These are phyloP conservation scores for Aureobasidium sp. DNA, from an alignment of 2,329 filamentous ascomycete species.

Conservation along the genomic window DNA sequence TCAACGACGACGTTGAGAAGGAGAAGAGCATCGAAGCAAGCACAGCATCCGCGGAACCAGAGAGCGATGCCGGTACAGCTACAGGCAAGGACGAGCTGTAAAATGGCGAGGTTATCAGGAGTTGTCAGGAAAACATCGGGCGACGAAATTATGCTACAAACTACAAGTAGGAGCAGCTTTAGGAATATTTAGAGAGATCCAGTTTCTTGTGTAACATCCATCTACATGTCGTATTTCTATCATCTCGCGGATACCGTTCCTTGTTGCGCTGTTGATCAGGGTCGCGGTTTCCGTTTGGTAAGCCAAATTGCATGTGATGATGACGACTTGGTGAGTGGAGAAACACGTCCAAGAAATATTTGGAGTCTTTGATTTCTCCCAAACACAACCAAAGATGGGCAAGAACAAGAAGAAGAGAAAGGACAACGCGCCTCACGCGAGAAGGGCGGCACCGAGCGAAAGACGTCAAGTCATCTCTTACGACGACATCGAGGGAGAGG, in stretches of 20 bases:
- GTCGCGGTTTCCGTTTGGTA: neutral
- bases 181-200: slow-evolving; percentile 9
- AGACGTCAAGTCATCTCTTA: slow-evolving; percentile 14
- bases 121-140: slow-evolving; percentile 1
- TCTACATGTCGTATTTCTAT: too few relatives aligned
- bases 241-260: too few relatives aligned
- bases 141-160: slow-evolving; percentile 2
- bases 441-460: neutral
- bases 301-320: neutral
- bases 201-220: neutral
- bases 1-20: slow-evolving; percentile 34
- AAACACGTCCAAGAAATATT: neutral
- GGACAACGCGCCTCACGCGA: slow-evolving; percentile 37
- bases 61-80: slow-evolving; percentile 14
- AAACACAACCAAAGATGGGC: neutral
- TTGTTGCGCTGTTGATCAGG: neutral
- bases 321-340: neutral
- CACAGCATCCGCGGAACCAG: slow-evolving; percentile 16
- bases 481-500: slow-evolving; percentile 11
- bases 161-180: neutral
- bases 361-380: neutral
- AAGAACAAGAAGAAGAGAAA: slow-evolving; percentile 15
- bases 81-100: slow-evolving; percentile 18
- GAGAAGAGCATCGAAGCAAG: slow-evolving; percentile 32
- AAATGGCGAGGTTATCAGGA: neutral